Evolutionary conservation across 1,284 basidiomycete genomes (phyloP), one percentile per base, ranked within the genome.

Genomic region (Inonotus obliquus): DNA sequence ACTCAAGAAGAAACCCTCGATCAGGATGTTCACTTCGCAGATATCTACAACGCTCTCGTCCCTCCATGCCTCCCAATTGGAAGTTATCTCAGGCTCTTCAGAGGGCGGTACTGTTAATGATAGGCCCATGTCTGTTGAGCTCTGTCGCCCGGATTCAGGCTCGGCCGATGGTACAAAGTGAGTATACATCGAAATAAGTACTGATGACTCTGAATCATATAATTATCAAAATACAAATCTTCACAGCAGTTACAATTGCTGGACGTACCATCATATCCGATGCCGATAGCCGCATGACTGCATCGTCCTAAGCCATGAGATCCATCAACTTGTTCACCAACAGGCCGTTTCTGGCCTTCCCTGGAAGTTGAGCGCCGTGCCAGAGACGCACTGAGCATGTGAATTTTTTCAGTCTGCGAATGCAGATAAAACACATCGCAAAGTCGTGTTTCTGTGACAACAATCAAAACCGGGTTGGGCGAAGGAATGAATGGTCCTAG

Each of bases 141-240:
- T 72, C 57, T 78, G 75, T 10, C 72, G 67, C 19, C 73, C 41
- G 11, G 63, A 63, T 23, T 39, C 62, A 6, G 66, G 29, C 39
- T 56, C 44, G 66, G 69, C 27, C 67, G 66, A 68, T 2, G 82
- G 82, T 41, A 79, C 73, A 57, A 75, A 71, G 61, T 75, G 76
- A 5, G 86, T 85, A 56, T 83, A 81, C 66, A 81, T 87, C 5
- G 89, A 89, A 38, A 91, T 74, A 29, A 90, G 62, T 38, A 91
- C 75, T 7, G 84, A 79, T 4, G 76, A 71, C 53, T 88, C 88
- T 89, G 65, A 23, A 64, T n/a, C 5, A n/a, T n/a, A n/a, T n/a
- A n/a, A 51, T 62, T 21, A 62, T 55, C 23, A 14, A 37, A 57
- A 53, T 53, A 37, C n/a, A 29, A 52, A 7, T 38, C 48, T 63